Base-by-base conservation (phyloP, 192 early-diverging fungal species). In the Linnemannia zychae region DNA sequence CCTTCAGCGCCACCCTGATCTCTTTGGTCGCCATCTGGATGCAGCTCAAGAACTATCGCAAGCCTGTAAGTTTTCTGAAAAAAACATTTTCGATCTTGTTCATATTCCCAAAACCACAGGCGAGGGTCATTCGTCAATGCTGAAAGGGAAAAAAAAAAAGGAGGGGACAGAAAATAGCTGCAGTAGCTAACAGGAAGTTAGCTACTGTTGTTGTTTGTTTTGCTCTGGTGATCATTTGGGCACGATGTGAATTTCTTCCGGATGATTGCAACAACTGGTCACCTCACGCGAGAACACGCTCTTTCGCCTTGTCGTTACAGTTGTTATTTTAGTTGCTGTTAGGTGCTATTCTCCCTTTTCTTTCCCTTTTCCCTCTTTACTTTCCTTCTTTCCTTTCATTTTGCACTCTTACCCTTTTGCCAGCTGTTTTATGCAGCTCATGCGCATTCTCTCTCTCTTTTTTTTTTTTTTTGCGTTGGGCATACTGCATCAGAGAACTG, bases 41-140 rank as follows among this genome's bases (percentile, higher is more conserved):
- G 60, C 91, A 92, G 65, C 81, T 91, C 79, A 92, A 92, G 65
- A 89, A 90, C 82, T 92, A 92, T 49, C 79, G 90, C 57, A 92
- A 92, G 71, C 91, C 91, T 48, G 91, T 91, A 88, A 69, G 87
- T 85, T 16, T 66, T 66, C 47, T 66, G n/a, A n/a, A n/a, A n/a
- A n/a, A n/a, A n/a, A 18, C 24, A 5, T 47, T 33, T n/a, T n/a
- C n/a, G n/a, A 0, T 33, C 20, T 46, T 52, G 47, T 24, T 47
- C 38, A 36, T 44, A 7, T 40, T 40, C 38, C 37, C 4, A 38
- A 38, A 12, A 36, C 65, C 3, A 17, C 65, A 67, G 65, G 2
- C 48, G 52, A n/a, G 52, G 22, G 52, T 53, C 52, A 53, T 53
- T 22, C n/a, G 52, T 53, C 13, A 17, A 49, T 53, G 18, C 52